Conservation (phyloP, 1,284 basidiomycete species). For the Ceratobasidium papillatum region DNA sequence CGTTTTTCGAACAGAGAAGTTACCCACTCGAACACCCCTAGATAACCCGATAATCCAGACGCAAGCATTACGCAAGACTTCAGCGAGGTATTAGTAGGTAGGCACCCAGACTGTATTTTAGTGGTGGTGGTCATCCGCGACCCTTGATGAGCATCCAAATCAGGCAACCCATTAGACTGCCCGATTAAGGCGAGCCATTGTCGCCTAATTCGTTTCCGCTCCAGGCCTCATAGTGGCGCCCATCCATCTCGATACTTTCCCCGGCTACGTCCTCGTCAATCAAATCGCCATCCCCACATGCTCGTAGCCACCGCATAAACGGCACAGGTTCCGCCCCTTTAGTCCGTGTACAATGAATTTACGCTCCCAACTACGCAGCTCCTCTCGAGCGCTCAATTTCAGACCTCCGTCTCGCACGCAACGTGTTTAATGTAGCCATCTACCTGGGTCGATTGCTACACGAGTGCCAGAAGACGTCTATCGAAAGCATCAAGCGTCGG, state of each 20-base stretch:
- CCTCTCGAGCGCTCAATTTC: constrained; percentile 24
- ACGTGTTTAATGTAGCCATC: constrained; percentile 1
- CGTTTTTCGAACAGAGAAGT: not conserved
- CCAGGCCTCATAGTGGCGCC: constrained; percentile 12
- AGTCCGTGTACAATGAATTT: not conserved
- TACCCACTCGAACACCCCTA: constrained; percentile 1
- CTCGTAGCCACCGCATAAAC: constrained; percentile 4
- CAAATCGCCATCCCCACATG: not conserved
- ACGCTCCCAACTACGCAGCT: not conserved
- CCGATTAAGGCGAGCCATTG: constrained; percentile 29
- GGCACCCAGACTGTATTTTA: constrained; percentile 8
- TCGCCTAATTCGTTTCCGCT: constrained; percentile 18
- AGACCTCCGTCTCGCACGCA: not conserved
- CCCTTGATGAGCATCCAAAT: constrained; percentile 12
- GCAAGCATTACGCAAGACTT: not conserved
- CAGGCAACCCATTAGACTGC: constrained; percentile 6
- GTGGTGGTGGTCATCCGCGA: constrained; percentile 1
- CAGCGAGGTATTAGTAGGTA: not conserved
- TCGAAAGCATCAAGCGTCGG: not conserved
- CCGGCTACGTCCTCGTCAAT: constrained; percentile 1
- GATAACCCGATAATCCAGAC: not conserved
- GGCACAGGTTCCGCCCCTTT: not conserved
- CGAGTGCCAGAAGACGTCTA: too few species aligned
- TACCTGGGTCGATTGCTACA: not conserved
- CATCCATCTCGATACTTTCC: constrained; percentile 28